Evolutionary conservation across 2,329 filamentous ascomycete genomes (phyloP), one percentile per base, ranked within the genome.

Genomic region (Diplodia corticola): DNA sequence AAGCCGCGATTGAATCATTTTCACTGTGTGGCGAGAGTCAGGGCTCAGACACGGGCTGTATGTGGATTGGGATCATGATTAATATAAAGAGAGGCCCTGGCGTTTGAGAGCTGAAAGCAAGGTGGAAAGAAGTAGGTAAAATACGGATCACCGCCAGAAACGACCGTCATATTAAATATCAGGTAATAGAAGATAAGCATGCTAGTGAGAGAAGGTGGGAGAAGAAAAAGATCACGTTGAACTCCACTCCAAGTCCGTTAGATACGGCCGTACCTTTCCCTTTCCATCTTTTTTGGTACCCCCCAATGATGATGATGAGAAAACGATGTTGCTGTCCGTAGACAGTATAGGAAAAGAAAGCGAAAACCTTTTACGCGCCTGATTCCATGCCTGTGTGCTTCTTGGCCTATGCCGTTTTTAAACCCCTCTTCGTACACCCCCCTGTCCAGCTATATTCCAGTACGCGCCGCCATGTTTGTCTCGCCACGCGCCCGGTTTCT

Each of bases 21-120:
- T 10, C 5, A 3, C 9, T 55, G n/a, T 37, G 12, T 22, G 3
- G 33, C 13, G 15, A 17, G 22, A 4, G 13, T 10, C 51, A 6
- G 17, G 12, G 7, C 30, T n/a, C 1, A 20, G 35, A 37, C 51
- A 37, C 33, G 33, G 30, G 33, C 10, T 35, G 12, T 35, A 10
- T 4, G 50, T 2, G 24, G 24, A 51, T 3, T 17, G 13, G n/a
- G 49, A 24, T 40, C 13, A 3, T 44, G 10, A 20, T 10, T 44
- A 44, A 44, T 20, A 20, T 30, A 49, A 61, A 46, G 40, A 61
- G 28, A 20, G 40, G 57, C 40, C 57, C 57, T 61, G 57, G 57
- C 57, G 28, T 61, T n/a, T 12, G 12, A 5, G 7, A 20, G 26
- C 28, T 13, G 10, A 30, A 15, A 33, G 28, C 9, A 48, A n/a